A percentile compares a stretch with the other conserved stretches of the same genome.
Conservation (phyloP, 2,329 filamentous ascomycete genomes). For the Paraphaeosphaeria sporulosa region DNA sequence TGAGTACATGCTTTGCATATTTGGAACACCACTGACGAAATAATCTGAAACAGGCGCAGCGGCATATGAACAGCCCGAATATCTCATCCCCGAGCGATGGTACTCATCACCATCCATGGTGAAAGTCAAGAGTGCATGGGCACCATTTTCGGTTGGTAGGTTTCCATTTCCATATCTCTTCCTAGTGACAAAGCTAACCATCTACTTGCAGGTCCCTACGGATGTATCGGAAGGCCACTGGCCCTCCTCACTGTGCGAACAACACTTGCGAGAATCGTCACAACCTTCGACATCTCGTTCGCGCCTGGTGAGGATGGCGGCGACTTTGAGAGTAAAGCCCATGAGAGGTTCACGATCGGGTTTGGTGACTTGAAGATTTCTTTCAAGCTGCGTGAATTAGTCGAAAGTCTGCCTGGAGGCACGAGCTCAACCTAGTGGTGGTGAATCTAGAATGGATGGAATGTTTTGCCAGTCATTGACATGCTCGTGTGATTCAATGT, state of each 20-base stretch:
- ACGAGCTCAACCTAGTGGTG: not conserved
- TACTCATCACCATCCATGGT: constrained; percentile 12
- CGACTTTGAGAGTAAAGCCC: not conserved
- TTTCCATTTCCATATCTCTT: not conserved
- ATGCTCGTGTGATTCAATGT: no score
- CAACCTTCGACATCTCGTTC: not conserved
- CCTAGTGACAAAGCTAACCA: not conserved
- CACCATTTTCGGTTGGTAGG: constrained; percentile 17
- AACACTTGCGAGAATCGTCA: not conserved
- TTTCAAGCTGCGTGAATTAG: not conserved
- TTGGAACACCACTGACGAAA: not conserved
- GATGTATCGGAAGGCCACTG: not conserved
- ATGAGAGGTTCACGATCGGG: not conserved
- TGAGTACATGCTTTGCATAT: not conserved
- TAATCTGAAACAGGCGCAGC: not conserved
- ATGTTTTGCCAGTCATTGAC: not conserved
- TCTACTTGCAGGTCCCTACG: not conserved
- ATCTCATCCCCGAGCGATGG: constrained; percentile 32
- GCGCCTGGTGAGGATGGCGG: not conserved
- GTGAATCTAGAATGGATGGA: not conserved
- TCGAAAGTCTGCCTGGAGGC: not conserved
- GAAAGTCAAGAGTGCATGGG: constrained; percentile 15
- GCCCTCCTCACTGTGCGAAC: not conserved
- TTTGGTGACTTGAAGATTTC: not conserved
- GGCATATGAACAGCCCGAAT: constrained; percentile 3